Percentiles rank a stretch among this genome's conserved stretches.
Evolutionary conservation across 2,329 filamentous ascomycete genomes (phyloP).

Genomic region (Aspergillus nomiae): DNA sequence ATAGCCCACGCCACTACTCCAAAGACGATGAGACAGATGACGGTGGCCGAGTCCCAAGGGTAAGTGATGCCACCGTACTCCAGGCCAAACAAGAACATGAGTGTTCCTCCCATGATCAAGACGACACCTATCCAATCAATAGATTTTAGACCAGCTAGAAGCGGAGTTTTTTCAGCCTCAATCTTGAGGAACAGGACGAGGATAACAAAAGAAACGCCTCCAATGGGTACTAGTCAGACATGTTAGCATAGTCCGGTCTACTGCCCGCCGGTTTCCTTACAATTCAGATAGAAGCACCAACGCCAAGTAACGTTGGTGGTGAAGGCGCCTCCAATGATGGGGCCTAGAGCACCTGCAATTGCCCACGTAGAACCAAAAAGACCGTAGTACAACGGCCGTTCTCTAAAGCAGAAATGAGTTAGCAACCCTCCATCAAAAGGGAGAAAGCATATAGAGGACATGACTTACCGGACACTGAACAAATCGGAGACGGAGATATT

Average conservation of each 20-base stretch:
- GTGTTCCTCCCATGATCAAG: constrained; percentile 71
- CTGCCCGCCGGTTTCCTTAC: constrained; percentile 24
- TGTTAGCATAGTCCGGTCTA: constrained; percentile 11
- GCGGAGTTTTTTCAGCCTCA: constrained; percentile 61
- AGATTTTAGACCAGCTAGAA: constrained; percentile 59
- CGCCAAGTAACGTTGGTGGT: constrained; percentile 62
- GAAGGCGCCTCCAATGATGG: constrained; percentile 63
- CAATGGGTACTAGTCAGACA: constrained; percentile 53
- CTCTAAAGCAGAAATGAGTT: constrained; percentile 30
- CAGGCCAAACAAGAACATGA: constrained; percentile 85
- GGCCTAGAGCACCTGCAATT: constrained; percentile 61
- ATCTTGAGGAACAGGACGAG: constrained; percentile 63
- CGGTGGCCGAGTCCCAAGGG: constrained; percentile 74
- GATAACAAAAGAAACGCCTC: constrained; percentile 61
- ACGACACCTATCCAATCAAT: constrained; percentile 67
- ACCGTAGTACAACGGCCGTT: constrained; percentile 63
- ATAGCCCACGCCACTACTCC: constrained; percentile 64
- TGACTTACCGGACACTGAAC: constrained; percentile 58
- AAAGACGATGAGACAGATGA: constrained; percentile 77
- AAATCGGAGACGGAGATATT: constrained; percentile 67
- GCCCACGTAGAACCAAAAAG: constrained; percentile 66
- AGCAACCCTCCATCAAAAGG: constrained; percentile 1
- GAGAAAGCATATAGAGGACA: neutral
- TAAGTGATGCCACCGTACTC: constrained; percentile 77
- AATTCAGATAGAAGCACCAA: constrained; percentile 65